These are phyloP conservation scores for Fusarium poae DNA, from an alignment of 2,329 filamentous ascomycete genomes.

Conservation along the genomic window DNA sequence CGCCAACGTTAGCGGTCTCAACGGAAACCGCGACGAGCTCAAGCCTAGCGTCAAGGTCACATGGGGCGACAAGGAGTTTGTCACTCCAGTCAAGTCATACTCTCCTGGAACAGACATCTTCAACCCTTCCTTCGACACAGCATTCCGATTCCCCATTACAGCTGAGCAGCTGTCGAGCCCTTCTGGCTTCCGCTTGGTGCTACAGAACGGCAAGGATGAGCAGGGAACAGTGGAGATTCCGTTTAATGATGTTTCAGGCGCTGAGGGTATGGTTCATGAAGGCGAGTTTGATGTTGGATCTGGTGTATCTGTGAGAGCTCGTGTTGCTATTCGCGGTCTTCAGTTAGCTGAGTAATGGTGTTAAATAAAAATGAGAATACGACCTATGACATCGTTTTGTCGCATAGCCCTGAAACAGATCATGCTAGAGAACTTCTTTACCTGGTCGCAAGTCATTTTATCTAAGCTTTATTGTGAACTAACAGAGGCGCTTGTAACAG, in stretches of 20 bases:
- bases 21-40: conserved; percentile 46
- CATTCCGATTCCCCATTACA: conserved; percentile 44
- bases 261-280: conserved; percentile 27
- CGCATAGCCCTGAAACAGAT: no score
- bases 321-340: conserved; percentile 37
- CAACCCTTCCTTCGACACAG: conserved; percentile 45
- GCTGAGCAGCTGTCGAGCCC: conserved; percentile 35
- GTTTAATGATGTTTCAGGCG: conserved; percentile 25
- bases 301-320: conserved; percentile 37
- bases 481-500: no score
- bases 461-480: no score
- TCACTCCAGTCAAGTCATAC: conserved; percentile 43
- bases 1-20: conserved; percentile 33
- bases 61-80: conserved; percentile 46
- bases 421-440: no score
- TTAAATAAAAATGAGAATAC: no score
- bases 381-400: not conserved
- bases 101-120: conserved; percentile 46
- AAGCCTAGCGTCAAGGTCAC: conserved; percentile 45
- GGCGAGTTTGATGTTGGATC: conserved; percentile 43
- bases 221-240: conserved; percentile 37
- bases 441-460: no score
- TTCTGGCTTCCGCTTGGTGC: conserved; percentile 33
- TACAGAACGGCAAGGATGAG: conserved; percentile 36
- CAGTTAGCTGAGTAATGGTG: conserved; percentile 31